Evolutionary conservation across 164 flowering plant species (phyloP), one percentile per base, ranked within the genome.

Genomic region (Cinnamomum micranthum): DNA sequence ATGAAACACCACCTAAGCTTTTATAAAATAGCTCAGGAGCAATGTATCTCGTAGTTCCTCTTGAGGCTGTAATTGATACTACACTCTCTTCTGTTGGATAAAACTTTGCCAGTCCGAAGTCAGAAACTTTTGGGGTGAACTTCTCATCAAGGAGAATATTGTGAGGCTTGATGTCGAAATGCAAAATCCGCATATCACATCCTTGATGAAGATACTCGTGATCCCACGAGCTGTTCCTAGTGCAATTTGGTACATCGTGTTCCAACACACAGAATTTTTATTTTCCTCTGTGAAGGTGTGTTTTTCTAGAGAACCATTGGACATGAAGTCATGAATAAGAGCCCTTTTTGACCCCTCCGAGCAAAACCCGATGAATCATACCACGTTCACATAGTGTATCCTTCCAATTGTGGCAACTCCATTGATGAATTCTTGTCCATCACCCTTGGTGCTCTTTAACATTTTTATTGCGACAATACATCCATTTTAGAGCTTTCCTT

Each of bases 381-480:
- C 72, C 50, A 68, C 50, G 6, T 68, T 74, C 9, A 68, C 72
- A 68, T 74, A 71, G 19, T 73, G 76, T 50, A 73, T 65, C 62
- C 76, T 65, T 23, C 76, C 76, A 50, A 74, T 74, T 41, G 76
- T 74, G 3, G 71, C 62, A 51, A 74, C 76, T 74, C 67, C 76
- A 74, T 74, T 74, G 50, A 74, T 74, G 76, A 74, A 74, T 9
- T 65, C 70, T 65, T 65, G 52, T 3, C 76, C 76, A 31, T 71
- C 25, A 12, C 20, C 17, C 20, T 51, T 71, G 31, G 62, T 20
- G 12, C 6, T 52, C 2, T 71, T 28, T 6, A 33, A 33, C 0
- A 87, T 65, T 72, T 87, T 87, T 12, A 85, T 83, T 15, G 87
- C 88, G 1, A 84, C 85, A 6, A 66, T 60, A 22, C 68, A 55